Conservation (phyloP, 768 basidiomycete species). For the Amanita rimosa region DNA sequence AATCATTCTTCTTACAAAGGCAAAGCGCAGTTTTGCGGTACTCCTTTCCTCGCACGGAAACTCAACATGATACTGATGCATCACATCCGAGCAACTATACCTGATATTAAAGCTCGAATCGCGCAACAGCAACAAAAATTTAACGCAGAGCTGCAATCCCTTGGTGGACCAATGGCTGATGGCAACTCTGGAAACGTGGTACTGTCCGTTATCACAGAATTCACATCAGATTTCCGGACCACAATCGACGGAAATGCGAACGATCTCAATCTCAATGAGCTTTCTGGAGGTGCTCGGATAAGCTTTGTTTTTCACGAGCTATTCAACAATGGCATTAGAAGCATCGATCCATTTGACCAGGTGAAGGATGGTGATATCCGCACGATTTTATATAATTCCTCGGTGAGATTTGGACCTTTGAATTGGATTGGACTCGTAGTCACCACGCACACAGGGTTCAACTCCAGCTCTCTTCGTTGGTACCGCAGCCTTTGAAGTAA, state of each 20-base stretch:
- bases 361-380: slow-evolving; percentile 98
- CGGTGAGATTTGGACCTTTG: slow-evolving; percentile 55
- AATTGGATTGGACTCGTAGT: background rate
- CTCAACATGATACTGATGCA: slow-evolving; percentile 99
- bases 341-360: slow-evolving; percentile 97
- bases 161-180: slow-evolving; percentile 85
- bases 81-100: slow-evolving; percentile 95
- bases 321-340: slow-evolving; percentile 93
- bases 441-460: slow-evolving; percentile 53
- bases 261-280: slow-evolving; percentile 88
- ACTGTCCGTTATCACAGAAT: slow-evolving; percentile 96
- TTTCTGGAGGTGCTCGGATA: slow-evolving; percentile 98
- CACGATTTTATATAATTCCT: slow-evolving; percentile 94
- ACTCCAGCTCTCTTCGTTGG: slow-evolving; percentile 96
- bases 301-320: slow-evolving; percentile 98
- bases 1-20: slow-evolving; percentile 86
- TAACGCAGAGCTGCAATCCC: slow-evolving; percentile 67
- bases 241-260: slow-evolving; percentile 97
- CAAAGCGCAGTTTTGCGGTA: slow-evolving; percentile 95
- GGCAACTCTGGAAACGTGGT: slow-evolving; percentile 80
- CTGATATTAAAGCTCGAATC: slow-evolving; percentile 96
- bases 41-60: slow-evolving; percentile 91
- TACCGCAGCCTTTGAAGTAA: slow-evolving; percentile 94
- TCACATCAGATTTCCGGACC: slow-evolving; percentile 92
- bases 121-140: slow-evolving; percentile 84